Evolutionary conservation across 208 protist species (phyloP).

Genomic region (Sergeia podlipaevii): DNA sequence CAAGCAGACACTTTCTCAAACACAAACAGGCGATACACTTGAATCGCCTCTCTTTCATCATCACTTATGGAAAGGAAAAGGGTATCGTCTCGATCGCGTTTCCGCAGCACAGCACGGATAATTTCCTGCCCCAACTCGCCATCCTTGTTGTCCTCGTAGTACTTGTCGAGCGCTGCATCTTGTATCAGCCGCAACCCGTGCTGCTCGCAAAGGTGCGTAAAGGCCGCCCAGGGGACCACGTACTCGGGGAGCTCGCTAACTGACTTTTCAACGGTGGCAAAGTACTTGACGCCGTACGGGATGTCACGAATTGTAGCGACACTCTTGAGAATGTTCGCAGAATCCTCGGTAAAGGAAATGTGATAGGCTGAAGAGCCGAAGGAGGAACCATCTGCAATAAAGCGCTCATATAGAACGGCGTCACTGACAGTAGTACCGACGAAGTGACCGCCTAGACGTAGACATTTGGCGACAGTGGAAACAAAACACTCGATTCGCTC

Average conservation of each 20-base stretch:
- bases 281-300: constrained; percentile 59
- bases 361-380: constrained; percentile 54
- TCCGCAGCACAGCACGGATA: constrained; percentile 6
- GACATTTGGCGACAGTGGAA: constrained; percentile 24
- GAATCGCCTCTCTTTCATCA: constrained; percentile 38
- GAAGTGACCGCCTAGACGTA: constrained; percentile 53
- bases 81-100: constrained; percentile 19
- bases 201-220: constrained; percentile 36
- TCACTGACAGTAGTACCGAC: constrained; percentile 74
- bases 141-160: constrained; percentile 32
- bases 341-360: constrained; percentile 38
- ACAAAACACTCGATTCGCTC: constrained; percentile 44
- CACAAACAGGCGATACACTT: constrained; percentile 58
- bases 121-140: constrained; percentile 30
- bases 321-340: not conserved
- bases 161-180: constrained; percentile 41
- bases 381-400: constrained; percentile 18
- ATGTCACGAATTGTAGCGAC: not conserved
- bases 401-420: constrained; percentile 29
- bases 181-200: constrained; percentile 34
- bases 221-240: constrained; percentile 59
- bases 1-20: too few species aligned
- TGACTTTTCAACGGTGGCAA: constrained; percentile 50
- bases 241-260: constrained; percentile 68
- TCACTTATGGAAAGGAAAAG: constrained; percentile 14